These are phyloP conservation scores for Euphrasia confusa DNA, from an alignment of 257 asterid genomes.

Conservation along the genomic window DNA sequence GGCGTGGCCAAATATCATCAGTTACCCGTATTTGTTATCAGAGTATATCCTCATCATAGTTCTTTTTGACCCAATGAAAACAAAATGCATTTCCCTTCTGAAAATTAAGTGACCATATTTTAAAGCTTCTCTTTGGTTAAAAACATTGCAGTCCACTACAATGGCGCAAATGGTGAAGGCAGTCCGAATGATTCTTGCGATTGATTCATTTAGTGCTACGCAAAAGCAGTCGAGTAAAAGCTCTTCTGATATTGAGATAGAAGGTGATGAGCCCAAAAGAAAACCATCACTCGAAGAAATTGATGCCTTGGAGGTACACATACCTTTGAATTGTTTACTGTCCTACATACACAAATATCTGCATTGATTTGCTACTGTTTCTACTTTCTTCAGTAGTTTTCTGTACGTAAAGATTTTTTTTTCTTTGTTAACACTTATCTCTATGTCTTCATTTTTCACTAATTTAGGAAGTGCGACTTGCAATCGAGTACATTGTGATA, in stretches of 20 bases:
- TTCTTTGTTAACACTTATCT: too few species aligned
- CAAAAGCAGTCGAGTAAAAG: slow-evolving; percentile 37
- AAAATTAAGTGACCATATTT: background rate
- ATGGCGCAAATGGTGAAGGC: slow-evolving; percentile 99
- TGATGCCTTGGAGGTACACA: slow-evolving; percentile 87
- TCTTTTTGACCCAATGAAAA: slow-evolving; percentile 8
- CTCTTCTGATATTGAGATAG: slow-evolving; percentile 59
- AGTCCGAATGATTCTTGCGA: slow-evolving; percentile 75
- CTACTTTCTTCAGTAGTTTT: too few species aligned
- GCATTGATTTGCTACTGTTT: too few species aligned
- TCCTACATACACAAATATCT: too few species aligned
- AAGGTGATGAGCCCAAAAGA: slow-evolving; percentile 79
- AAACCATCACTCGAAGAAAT: slow-evolving; percentile 94
- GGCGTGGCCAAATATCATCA: slow-evolving; percentile 87
- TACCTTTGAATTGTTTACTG: background rate
- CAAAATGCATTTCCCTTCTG: background rate
- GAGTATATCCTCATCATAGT: slow-evolving; percentile 45
- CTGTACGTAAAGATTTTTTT: too few species aligned
- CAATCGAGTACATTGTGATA: slow-evolving; percentile 92
- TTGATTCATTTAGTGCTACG: slow-evolving; percentile 52
- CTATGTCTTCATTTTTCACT: background rate
- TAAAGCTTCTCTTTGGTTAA: slow-evolving; percentile 19
- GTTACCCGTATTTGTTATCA: slow-evolving; percentile 77
- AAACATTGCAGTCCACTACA: slow-evolving; percentile 58
- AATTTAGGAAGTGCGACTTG: slow-evolving; percentile 83